These are phyloP conservation scores for Serendipita vermifera DNA, from an alignment of 768 basidiomycete genomes.

Conservation along the genomic window DNA sequence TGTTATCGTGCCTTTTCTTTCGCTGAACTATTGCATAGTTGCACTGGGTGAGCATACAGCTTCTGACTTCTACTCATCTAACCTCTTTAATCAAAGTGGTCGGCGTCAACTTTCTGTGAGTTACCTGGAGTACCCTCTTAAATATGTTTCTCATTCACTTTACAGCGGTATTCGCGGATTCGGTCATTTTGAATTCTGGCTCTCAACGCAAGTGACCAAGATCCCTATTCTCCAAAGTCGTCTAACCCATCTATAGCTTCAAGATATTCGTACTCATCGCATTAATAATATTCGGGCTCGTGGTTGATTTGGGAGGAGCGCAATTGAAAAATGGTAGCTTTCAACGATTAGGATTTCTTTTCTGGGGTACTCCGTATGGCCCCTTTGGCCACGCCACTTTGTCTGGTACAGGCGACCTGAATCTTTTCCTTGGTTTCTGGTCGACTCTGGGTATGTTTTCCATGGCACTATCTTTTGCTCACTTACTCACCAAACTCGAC, in stretches of 20 bases:
- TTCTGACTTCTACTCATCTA: too few species aligned
- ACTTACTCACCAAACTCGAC: too few species aligned
- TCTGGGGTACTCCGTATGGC: neutral
- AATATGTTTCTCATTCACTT: neutral
- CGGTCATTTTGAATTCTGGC: neutral
- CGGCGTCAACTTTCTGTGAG: conserved; percentile 6
- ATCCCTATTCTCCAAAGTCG: neutral
- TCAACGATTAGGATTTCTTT: neutral
- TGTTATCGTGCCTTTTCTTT: neutral
- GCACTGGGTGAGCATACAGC: neutral
- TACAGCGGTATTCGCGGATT: neutral
- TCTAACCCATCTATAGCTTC: neutral
- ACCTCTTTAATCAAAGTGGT: neutral
- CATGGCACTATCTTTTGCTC: too few species aligned
- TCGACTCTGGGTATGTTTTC: neutral
- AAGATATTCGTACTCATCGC: neutral
- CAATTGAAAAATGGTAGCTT: neutral
- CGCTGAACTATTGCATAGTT: neutral
- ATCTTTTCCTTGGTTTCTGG: neutral
- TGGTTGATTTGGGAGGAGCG: neutral
- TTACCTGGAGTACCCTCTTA: too few species aligned
- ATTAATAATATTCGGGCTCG: neutral
- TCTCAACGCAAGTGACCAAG: neutral
- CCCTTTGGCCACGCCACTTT: neutral
- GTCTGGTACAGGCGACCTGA: neutral